Evolutionary conservation across 768 basidiomycete species (phyloP).

Genomic region (Thelephora aurantiotincta): DNA sequence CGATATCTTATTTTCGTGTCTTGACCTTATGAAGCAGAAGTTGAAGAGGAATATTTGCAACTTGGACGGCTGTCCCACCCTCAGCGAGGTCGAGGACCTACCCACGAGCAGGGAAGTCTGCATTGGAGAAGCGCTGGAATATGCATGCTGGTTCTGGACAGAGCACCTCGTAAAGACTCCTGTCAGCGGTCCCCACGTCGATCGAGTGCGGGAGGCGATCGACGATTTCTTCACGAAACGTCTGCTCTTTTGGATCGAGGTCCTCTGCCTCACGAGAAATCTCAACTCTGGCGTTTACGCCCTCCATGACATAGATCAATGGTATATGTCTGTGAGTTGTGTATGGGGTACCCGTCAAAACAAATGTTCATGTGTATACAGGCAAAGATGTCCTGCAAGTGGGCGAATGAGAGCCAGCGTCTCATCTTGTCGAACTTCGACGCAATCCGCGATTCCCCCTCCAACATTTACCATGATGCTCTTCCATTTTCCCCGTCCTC

Average conservation of each 20-base stretch:
- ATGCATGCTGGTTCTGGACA: slow-evolving; percentile 12
- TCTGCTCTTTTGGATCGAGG: slow-evolving; percentile 13
- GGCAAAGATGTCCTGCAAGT: not conserved
- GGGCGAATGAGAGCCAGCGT: too few relatives aligned
- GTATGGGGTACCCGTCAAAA: slow-evolving; percentile 2
- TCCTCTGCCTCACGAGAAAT: slow-evolving; percentile 1
- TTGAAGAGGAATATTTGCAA: slow-evolving; percentile 3
- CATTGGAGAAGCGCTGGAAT: slow-evolving; percentile 9
- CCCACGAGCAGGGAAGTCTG: not conserved
- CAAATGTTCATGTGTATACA: slow-evolving; percentile 7
- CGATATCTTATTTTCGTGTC: not conserved
- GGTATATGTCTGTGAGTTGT: slow-evolving; percentile 3
- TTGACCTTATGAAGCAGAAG: not conserved
- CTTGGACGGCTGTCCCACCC: slow-evolving; percentile 1
- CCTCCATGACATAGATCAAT: not conserved
- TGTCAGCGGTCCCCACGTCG: not conserved
- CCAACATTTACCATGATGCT: too few relatives aligned
- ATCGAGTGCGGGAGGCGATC: not conserved
- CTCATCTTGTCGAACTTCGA: too few relatives aligned
- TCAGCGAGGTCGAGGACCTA: slow-evolving; percentile 1
- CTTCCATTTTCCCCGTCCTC: too few relatives aligned
- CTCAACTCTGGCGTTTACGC: slow-evolving; percentile 1
- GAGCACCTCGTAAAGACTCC: slow-evolving; percentile 7
- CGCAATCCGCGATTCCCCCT: too few relatives aligned
- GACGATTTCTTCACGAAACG: slow-evolving; percentile 7